Base-by-base conservation (phyloP, 208 protist species). In the Leptomonas seymouri region DNA sequence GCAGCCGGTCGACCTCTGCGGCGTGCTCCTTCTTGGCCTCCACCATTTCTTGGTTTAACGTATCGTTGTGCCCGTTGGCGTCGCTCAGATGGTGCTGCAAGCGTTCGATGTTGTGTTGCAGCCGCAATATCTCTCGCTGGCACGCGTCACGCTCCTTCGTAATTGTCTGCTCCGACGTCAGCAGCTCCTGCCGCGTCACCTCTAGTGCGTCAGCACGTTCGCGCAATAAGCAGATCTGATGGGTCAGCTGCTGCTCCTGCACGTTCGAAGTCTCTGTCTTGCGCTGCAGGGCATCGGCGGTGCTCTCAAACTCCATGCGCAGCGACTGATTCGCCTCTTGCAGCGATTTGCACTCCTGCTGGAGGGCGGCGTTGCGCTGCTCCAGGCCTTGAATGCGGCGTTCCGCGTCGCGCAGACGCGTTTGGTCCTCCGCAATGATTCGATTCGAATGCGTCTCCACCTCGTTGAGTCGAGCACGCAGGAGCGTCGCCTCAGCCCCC, bases 61-160 rank as follows among this genome's bases (percentile, higher is more conserved):
- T 53, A 31, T 84, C 81, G 77, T 87, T 89, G 69, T 87, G 80
- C 41, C 44, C 70, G 72, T 90, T 89, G 21, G 75, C 70, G 28
- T 67, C 74, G 15, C 65, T 60, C 25, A 89, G 76, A 48, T 84
- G 57, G 45, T 81, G 65, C 57, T 74, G 45, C 69, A 86, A 44
- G 28, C 80, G 78, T 63, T 82, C 81, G 18, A 74, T 41, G 58
- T 75, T 71, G 58, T 86, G 71, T 51, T 82, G 55, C 11, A 87
- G 62, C 44, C 65, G 34, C 25, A 67, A 56, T 20, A 80, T 21
- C 65, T 82, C 68, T 5, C 80, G 74, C 55, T 74, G 75, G 61
- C 44, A 50, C 34, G 34, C 65, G 57, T 86, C 81, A 14, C 74
- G 61, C 53, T 77, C 74, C 27, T 71, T 67, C 16, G 60, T 69